A percentile compares a stretch with the other conserved stretches of the same genome.
These are phyloP conservation scores for Pseudogymnoascus sp. DNA, from an alignment of 2,329 filamentous ascomycete genomes.

Conservation along the genomic window DNA sequence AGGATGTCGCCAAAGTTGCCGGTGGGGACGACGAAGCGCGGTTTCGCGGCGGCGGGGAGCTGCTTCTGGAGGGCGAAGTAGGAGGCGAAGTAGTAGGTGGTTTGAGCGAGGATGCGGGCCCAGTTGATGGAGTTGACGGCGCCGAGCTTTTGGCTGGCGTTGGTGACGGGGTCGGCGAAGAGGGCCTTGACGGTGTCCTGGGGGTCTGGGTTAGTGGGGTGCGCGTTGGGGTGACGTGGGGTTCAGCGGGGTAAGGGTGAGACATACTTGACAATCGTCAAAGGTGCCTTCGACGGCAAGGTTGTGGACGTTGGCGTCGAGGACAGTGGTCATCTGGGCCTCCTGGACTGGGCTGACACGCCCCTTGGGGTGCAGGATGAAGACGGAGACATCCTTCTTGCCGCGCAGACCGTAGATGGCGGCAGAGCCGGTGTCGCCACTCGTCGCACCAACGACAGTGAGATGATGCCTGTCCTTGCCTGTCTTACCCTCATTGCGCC, in stretches of 20 bases:
- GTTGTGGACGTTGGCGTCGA: constrained; percentile 89
- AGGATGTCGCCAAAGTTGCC: constrained; percentile 97
- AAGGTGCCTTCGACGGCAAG: constrained; percentile 84
- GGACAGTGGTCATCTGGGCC: constrained; percentile 91
- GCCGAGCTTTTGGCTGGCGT: constrained; percentile 72
- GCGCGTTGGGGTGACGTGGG: not conserved
- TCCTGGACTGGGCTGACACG: constrained; percentile 89
- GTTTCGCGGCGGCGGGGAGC: constrained; percentile 46
- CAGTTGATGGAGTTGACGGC: constrained; percentile 98
- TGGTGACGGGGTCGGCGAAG: constrained; percentile 78
- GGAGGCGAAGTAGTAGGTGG: constrained; percentile 92
- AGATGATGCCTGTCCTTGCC: constrained; percentile 61
- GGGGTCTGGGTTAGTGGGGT: constrained; percentile 11
- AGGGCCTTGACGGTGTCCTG: constrained; percentile 88
- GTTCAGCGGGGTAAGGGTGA: not conserved
- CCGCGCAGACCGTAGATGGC: constrained; percentile 91
- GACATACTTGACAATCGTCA: constrained; percentile 77
- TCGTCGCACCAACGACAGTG: constrained; percentile 79
- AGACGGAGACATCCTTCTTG: constrained; percentile 94
- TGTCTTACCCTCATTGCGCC: constrained; percentile 62
- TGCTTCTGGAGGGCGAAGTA: constrained; percentile 73
- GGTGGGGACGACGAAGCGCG: constrained; percentile 82
- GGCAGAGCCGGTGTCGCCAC: constrained; percentile 83
- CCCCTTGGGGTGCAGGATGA: constrained; percentile 88
- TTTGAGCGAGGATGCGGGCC: constrained; percentile 90